Base-by-base conservation (phyloP, 805 yeast genomes). In the Grigorovia jiainica region DNA sequence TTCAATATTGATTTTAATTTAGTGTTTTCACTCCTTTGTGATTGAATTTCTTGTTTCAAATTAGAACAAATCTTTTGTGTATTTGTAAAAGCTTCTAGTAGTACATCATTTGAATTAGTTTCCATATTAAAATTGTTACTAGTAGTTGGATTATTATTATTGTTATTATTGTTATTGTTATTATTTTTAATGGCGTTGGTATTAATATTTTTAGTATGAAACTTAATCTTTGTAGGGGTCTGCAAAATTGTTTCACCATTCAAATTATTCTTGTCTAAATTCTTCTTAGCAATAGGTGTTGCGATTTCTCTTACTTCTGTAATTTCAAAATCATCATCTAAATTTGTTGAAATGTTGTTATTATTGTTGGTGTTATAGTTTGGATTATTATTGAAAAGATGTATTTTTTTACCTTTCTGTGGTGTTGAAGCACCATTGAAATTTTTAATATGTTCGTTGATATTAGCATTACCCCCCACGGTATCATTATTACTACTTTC, bases 281-380 rank as follows among this genome's bases (percentile, higher is more conserved):
- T 13, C 18, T 21, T 7, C 4, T 27, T 31, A 31, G 15, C 29
- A 5, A 30, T 31, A 11, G 37, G 23, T 16, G 35, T 25, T 16
- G 40, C 16, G 7, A 63, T 50, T 17, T 55, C 58, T 42, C 68
- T 49, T 36, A 68, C 53, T 59, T 72, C 60, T 6, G 73, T 60
- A 57, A 74, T 63, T 30, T 65, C 65, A n/a, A 65, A 39, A 31
- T 64, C 70, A 43, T 64, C 67, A 50, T 53, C 61, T 8, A 11
- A 10, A 27, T 11, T 7, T 7, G n/a, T n/a, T n/a, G n/a, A 21
- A 20, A n/a, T 21, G 5, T 34, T 34, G 7, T 34, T 34, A 21
- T 2, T 34, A 5, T 10, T 20, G 16, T 19, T 32, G 7, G 7
- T 20, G n/a, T 34, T 34, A 34, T 21, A 21, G 9, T n/a, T 20